These are phyloP conservation scores for Euphorbia tirucalli DNA, from an alignment of 345 rosid species.

Conservation along the genomic window DNA sequence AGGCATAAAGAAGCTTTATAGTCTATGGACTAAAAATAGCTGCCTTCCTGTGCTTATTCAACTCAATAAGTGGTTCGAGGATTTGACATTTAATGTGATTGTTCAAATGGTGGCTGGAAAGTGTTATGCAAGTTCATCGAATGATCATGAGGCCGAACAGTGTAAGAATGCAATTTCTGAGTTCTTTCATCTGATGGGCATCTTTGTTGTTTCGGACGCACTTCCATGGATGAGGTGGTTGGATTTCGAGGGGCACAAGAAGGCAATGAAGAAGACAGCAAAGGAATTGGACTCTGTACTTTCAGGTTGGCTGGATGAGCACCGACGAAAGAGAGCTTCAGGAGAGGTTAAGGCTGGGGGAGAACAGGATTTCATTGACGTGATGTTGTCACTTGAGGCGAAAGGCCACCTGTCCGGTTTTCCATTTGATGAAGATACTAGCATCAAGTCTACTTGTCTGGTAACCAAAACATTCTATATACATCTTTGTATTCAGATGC, in stretches of 20 bases:
- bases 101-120: constrained; percentile 56
- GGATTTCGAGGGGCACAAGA: constrained; percentile 34
- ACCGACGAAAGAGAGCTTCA: constrained; percentile 28
- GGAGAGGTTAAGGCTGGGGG: constrained; percentile 17
- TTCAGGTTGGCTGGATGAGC: constrained; percentile 43
- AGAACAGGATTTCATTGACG: constrained; percentile 51
- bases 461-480: too few relatives aligned
- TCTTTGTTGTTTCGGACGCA: constrained; percentile 33
- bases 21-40: constrained; percentile 22
- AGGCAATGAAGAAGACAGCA: constrained; percentile 29
- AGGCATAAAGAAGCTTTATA: constrained; percentile 37
- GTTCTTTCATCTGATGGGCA: constrained; percentile 37
- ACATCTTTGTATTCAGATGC: too few relatives aligned
- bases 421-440: constrained; percentile 41
- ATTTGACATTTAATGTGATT: constrained; percentile 40
- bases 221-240: constrained; percentile 34
- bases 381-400: constrained; percentile 49
- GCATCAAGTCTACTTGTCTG: constrained; percentile 59
- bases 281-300: constrained; percentile 27
- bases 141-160: constrained; percentile 32
- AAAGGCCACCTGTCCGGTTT: constrained; percentile 35
- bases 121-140: constrained; percentile 27
- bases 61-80: constrained; percentile 41
- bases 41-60: constrained; percentile 34
- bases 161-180: constrained; percentile 35